Conservation (phyloP, 768 basidiomycete genomes). For the Kwoniella europaea region DNA sequence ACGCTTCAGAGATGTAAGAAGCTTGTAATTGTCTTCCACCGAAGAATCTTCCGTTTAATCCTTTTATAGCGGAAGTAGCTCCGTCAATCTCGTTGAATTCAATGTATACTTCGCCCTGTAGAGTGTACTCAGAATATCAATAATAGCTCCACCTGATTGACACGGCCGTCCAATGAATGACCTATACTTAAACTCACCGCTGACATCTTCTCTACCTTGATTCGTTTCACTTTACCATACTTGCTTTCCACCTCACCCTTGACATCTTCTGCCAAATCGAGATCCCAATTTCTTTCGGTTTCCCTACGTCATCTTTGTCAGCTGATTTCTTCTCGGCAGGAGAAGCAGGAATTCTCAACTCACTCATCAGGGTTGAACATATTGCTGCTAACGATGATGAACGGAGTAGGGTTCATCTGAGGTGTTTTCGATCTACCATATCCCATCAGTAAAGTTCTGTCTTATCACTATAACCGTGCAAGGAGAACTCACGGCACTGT, state of each 20-base stretch:
- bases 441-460: conserved; percentile 9
- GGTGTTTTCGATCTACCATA: conserved; percentile 71
- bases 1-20: conserved; percentile 86
- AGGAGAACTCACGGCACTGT: conserved; percentile 14
- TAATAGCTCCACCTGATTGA: too few species aligned
- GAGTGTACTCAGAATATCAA: neutral
- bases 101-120: conserved; percentile 93
- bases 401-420: conserved; percentile 71
- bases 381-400: conserved; percentile 85
- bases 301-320: conserved; percentile 66
- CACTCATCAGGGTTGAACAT: conserved; percentile 99
- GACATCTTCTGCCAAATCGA: conserved; percentile 93
- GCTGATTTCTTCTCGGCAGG: neutral
- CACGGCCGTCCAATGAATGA: too few species aligned
- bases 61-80: conserved; percentile 82
- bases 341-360: conserved; percentile 42
- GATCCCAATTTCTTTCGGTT: conserved; percentile 95
- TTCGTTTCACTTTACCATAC: conserved; percentile 82
- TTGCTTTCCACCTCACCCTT: conserved; percentile 90
- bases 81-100: conserved; percentile 80
- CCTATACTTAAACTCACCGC: conserved; percentile 65
- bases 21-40: conserved; percentile 88
- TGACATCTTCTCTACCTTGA: conserved; percentile 92
- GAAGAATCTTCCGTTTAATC: conserved; percentile 96
- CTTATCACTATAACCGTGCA: neutral